Evolutionary conservation across 2,329 filamentous ascomycete genomes (phyloP).

Genomic region (Trichoderma afroharzianum): DNA sequence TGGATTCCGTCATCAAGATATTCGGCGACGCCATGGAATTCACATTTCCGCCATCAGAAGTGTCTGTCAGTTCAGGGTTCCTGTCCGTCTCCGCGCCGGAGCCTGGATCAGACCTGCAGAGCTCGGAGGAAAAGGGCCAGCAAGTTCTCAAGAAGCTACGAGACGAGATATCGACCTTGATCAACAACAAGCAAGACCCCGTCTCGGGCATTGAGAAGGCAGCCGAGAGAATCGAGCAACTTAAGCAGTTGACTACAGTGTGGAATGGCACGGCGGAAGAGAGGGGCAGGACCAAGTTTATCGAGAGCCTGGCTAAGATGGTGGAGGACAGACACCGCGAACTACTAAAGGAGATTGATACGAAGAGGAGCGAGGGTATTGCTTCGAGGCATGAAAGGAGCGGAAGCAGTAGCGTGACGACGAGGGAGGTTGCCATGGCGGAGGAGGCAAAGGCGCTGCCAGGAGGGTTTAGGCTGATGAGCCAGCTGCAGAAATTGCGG

Average conservation of each 20-base stretch:
- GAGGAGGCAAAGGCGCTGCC: slow-evolving; percentile 43
- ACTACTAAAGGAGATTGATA: slow-evolving; percentile 50
- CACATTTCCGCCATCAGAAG: slow-evolving; percentile 81
- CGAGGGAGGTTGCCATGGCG: slow-evolving; percentile 31
- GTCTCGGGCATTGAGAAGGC: slow-evolving; percentile 71
- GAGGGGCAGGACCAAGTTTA: slow-evolving; percentile 74
- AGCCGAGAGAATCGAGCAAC: slow-evolving; percentile 66
- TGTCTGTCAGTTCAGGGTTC: slow-evolving; percentile 79
- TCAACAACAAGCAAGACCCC: slow-evolving; percentile 56
- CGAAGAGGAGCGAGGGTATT: slow-evolving; percentile 31
- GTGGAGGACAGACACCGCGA: slow-evolving; percentile 71
- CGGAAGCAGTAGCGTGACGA: slow-evolving; percentile 28
- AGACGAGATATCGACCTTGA: slow-evolving; percentile 66
- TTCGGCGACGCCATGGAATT: slow-evolving; percentile 97
- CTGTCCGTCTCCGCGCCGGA: slow-evolving; percentile 87
- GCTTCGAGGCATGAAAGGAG: slow-evolving; percentile 23
- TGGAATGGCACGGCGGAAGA: slow-evolving; percentile 98
- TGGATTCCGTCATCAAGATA: slow-evolving; percentile 83
- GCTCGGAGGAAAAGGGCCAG: slow-evolving; percentile 81
- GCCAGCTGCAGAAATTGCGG: slow-evolving; percentile 59
- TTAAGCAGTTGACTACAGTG: slow-evolving; percentile 71
- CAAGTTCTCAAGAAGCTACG: slow-evolving; percentile 69
- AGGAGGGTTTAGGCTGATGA: slow-evolving; percentile 58
- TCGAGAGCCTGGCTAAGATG: slow-evolving; percentile 75
- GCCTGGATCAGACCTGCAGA: slow-evolving; percentile 58